Base-by-base conservation (phyloP, 768 basidiomycete genomes). In the Mycena epipterygia region DNA sequence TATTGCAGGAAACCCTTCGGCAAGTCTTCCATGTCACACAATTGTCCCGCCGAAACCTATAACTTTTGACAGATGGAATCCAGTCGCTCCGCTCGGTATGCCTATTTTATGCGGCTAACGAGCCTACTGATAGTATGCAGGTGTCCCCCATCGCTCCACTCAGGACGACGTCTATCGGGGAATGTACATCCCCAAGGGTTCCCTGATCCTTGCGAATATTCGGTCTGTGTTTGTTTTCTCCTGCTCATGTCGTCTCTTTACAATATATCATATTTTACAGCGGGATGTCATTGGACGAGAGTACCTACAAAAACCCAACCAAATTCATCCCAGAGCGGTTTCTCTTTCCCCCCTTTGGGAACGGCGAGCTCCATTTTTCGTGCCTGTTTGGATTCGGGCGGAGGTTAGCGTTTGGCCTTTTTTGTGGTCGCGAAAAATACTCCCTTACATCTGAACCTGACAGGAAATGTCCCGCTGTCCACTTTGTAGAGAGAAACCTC, bases 91-190 rank as follows among this genome's bases (percentile, higher is more conserved):
- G 9, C 67, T 75, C n/a, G 71, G 71, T 68, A 44, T 44, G 42
- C 42, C 21, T 44, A n/a, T 44, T 44, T 44, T 44, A 44, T 44
- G 42, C 42, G 42, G 42, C 42, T 44, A 44, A 44, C 42, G 21
- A 44, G 42, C 42, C 42, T 44, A n/a, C 5, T 44, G 42, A 44
- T 19, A 44, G 42, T 44, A 44, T 44, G 23, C 62, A 78, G 81
- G 76, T 41, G 52, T 83, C 14, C 80, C 81, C 2, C 83, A 84
- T 68, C 68, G 71, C 30, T 67, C 74, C 19, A 74, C 70, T n/a
- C 65, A 78, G 48, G 82, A 83, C 48, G 81, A 83, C 68, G 66
- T 76, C 1, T 82, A 83, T 70, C 66, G 78, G 6, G 82, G 80
- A 4, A 79, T 77, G 72, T 74, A 75, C 64, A 81, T 84, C 49